Conservation (phyloP, 1,284 basidiomycete genomes). For the Melampsora americana region DNA sequence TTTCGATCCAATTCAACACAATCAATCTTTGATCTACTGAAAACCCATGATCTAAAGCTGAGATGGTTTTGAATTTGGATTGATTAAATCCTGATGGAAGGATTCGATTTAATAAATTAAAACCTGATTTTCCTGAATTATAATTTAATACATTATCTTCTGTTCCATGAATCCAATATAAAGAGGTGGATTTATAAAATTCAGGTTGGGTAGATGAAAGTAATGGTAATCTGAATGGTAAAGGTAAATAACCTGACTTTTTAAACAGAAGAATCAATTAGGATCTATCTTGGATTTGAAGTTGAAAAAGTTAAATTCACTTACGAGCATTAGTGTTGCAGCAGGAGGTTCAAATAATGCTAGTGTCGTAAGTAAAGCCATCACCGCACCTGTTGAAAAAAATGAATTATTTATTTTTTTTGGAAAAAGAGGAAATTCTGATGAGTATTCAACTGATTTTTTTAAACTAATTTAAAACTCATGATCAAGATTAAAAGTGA, state of each 20-base stretch:
- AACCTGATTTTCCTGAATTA: constrained; percentile 16
- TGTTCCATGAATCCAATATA: constrained; percentile 32
- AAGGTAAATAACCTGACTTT: constrained; percentile 33
- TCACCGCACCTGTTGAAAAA: constrained; percentile 12
- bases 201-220: neutral
- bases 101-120: constrained; percentile 21
- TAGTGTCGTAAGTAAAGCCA: constrained; percentile 9
- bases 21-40: neutral
- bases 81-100: neutral
- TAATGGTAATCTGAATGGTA: constrained; percentile 15
- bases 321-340: constrained; percentile 15
- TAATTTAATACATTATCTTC: constrained; percentile 20
- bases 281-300: neutral
- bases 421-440: neutral
- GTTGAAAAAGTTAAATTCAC: neutral
- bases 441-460: neutral
- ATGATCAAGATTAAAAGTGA: neutral
- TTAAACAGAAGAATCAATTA: neutral
- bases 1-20: constrained; percentile 17
- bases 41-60: constrained; percentile 16
- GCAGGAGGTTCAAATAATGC: constrained; percentile 8
- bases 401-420: neutral
- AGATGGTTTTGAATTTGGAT: constrained; percentile 26
- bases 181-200: constrained; percentile 8
- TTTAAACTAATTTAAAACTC: neutral